Conservation (phyloP, 768 basidiomycete species). For the Hirschioporus abietinus region DNA sequence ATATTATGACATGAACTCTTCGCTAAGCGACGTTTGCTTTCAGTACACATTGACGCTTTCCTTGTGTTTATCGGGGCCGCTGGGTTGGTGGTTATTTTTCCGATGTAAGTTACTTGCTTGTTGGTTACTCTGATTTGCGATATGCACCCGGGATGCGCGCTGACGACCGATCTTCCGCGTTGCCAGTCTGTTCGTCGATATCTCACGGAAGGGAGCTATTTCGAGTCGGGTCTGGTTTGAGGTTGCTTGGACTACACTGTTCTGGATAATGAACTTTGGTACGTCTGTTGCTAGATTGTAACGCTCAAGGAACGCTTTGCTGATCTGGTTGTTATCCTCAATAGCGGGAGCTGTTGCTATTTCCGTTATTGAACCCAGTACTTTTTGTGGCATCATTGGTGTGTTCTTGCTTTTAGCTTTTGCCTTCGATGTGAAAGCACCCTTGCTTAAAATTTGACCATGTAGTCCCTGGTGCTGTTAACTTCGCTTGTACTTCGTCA, state of each 20-base stretch:
- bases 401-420: slow-evolving; percentile 7
- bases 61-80: slow-evolving; percentile 55
- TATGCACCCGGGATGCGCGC: not conserved
- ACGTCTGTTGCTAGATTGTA: slow-evolving; percentile 16
- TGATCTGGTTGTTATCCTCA: slow-evolving; percentile 1
- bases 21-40: slow-evolving; percentile 7
- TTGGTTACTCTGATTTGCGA: not conserved
- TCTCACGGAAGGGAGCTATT: slow-evolving; percentile 44
- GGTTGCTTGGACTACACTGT: slow-evolving; percentile 51
- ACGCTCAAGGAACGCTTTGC: slow-evolving; percentile 3
- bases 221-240: slow-evolving; percentile 71
- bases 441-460: not conserved
- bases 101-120: slow-evolving; percentile 40
- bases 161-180: slow-evolving; percentile 1
- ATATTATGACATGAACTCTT: slow-evolving; percentile 3
- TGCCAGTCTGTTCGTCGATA: slow-evolving; percentile 52
- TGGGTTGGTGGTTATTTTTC: slow-evolving; percentile 52
- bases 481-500: slow-evolving; percentile 43
- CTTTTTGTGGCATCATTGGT: slow-evolving; percentile 32
- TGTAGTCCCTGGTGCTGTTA: slow-evolving; percentile 5
- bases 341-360: slow-evolving; percentile 50
- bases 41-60: slow-evolving; percentile 51
- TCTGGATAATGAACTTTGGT: slow-evolving; percentile 60
- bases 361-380: slow-evolving; percentile 32
- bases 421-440: not conserved